phyloP scores from a whole-genome alignment of 306 rosid genomes.

The Rosa lucieae region DNA sequence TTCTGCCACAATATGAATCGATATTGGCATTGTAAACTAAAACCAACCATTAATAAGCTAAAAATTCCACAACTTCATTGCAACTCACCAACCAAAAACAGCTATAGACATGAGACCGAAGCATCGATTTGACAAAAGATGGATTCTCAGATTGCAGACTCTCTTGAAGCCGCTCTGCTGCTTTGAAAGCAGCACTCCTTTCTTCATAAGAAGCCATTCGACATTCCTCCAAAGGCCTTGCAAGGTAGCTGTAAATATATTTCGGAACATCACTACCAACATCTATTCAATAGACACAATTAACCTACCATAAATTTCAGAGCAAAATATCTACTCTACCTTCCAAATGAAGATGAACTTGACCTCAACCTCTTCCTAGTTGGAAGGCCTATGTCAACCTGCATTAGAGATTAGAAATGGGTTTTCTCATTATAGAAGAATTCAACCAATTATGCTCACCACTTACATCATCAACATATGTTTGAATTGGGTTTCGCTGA shows the following conservation, averaged over 20 bases:
- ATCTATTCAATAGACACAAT: conserved; percentile 16
- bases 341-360: conserved; percentile 50
- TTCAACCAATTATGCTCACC: neutral
- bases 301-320: neutral
- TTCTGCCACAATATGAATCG: conserved; percentile 1
- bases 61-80: neutral
- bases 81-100: conserved; percentile 88
- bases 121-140: conserved; percentile 67
- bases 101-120: conserved; percentile 86
- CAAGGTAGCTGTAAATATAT: conserved; percentile 49
- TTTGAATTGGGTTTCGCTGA: conserved; percentile 39
- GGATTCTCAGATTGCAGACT: conserved; percentile 49
- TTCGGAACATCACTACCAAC: conserved; percentile 21
- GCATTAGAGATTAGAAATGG: neutral
- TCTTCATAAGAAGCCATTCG: conserved; percentile 51
- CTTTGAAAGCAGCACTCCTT: conserved; percentile 50
- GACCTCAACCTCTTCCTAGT: conserved; percentile 52
- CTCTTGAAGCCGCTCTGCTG: conserved; percentile 53
- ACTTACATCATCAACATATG: conserved; percentile 53
- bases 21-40: neutral
- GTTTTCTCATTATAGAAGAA: neutral
- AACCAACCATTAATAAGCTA: neutral
- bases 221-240: conserved; percentile 66
- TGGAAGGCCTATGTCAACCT: conserved; percentile 43
- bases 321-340: conserved; percentile 37